A percentile compares a stretch with the other conserved stretches of the same genome.
Conservation (phyloP, 176 grass and related monocot genomes). For the Tuctoria greenei region DNA sequence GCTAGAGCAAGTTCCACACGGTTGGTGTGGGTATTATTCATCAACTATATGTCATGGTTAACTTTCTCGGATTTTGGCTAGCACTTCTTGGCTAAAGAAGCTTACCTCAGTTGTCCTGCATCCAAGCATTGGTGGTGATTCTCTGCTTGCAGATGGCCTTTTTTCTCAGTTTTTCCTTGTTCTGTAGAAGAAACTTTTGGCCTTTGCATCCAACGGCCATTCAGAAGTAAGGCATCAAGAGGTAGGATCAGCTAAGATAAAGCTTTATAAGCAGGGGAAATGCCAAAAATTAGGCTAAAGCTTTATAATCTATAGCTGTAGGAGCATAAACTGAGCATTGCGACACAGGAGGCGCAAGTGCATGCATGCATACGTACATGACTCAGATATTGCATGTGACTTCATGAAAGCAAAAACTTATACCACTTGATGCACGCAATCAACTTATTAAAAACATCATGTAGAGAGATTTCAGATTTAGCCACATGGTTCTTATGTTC, state of each 20-base stretch:
- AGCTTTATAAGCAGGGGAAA: neutral
- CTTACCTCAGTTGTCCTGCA: too few species aligned
- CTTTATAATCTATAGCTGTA: too few species aligned
- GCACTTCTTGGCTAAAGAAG: too few species aligned
- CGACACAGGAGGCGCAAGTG: neutral
- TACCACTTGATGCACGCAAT: neutral
- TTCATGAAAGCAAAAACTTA: neutral
- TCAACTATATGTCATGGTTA: neutral
- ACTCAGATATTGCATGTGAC: neutral
- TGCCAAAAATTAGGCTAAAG: neutral
- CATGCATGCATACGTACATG: neutral
- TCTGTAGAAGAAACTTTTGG: neutral
- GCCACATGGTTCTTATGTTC: neutral
- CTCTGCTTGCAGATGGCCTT: neutral
- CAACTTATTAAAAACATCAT: neutral
- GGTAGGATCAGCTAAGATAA: neutral
- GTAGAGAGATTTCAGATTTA: neutral
- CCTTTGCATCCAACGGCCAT: neutral
- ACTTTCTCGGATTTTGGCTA: neutral
- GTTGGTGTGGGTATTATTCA: neutral
- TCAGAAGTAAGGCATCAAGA: neutral
- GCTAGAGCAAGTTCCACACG: neutral
- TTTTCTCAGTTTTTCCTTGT: neutral
- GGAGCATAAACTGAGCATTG: neutral
- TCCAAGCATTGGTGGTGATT: constrained; percentile 16